These are phyloP conservation scores for Schoenoplectus triqueter DNA, from an alignment of 202 grass and related monocot species.

Conservation along the genomic window DNA sequence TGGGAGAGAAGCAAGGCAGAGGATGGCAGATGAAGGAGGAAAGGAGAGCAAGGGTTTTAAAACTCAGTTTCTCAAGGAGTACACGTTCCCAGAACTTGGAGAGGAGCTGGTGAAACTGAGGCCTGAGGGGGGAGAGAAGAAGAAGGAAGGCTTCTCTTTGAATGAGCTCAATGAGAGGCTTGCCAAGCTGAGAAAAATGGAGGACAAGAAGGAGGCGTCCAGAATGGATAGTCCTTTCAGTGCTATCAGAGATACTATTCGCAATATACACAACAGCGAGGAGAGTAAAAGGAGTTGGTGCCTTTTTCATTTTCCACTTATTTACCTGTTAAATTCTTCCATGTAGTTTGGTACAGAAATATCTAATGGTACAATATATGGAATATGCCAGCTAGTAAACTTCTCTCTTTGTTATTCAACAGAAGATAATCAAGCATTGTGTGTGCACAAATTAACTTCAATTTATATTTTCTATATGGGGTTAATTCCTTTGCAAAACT, in stretches of 20 bases:
- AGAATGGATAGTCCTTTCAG: background rate
- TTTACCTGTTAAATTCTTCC: background rate
- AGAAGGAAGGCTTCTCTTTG: constrained; percentile 66
- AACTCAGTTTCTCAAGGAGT: constrained; percentile 47
- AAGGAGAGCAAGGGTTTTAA: constrained; percentile 24
- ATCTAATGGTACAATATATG: background rate
- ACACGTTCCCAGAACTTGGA: constrained; percentile 63
- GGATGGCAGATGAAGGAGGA: background rate
- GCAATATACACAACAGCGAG: background rate
- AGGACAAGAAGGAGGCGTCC: constrained; percentile 46
- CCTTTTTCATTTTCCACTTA: background rate
- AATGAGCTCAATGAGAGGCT: constrained; percentile 75
- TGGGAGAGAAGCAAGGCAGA: constrained; percentile 47
- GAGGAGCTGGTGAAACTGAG: constrained; percentile 61
- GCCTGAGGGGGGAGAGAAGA: constrained; percentile 52
- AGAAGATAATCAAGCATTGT: background rate
- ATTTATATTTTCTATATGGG: background rate
- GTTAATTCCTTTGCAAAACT: background rate
- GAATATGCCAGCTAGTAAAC: background rate
- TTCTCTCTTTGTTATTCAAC: background rate
- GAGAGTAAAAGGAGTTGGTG: constrained; percentile 38
- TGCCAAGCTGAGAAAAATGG: constrained; percentile 56
- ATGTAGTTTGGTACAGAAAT: background rate
- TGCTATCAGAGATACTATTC: constrained; percentile 18
- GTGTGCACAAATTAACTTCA: background rate